Conservation (phyloP, 1,139 yeast genomes). For the Magnusiomyces starmeri region DNA sequence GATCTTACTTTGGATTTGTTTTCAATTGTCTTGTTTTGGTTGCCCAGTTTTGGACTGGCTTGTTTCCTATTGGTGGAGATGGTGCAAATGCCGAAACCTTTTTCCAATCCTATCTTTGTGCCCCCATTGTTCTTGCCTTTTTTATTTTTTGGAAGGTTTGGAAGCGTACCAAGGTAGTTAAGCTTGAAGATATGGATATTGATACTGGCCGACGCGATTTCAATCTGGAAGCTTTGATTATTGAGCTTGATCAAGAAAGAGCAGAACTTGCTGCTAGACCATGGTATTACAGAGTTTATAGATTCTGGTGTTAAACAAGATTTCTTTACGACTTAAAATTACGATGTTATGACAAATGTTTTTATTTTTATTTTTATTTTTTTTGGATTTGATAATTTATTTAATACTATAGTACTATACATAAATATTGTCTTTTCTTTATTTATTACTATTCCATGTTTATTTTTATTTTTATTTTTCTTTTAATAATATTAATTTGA, state of each 20-base stretch:
- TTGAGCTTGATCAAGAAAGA: slow-evolving; percentile 45
- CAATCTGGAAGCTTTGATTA: slow-evolving; percentile 46
- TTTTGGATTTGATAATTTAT: not conserved
- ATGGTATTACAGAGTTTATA: slow-evolving; percentile 36
- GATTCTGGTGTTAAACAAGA: slow-evolving; percentile 43
- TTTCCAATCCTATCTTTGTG: slow-evolving; percentile 50
- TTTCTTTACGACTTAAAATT: not conserved
- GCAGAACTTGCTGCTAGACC: slow-evolving; percentile 33
- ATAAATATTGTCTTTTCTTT: not conserved
- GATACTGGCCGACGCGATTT: slow-evolving; percentile 49
- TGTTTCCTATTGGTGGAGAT: slow-evolving; percentile 53
- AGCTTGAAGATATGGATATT: slow-evolving; percentile 48
- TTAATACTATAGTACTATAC: not conserved
- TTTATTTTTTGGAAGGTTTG: slow-evolving; percentile 47
- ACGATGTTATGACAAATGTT: not conserved
- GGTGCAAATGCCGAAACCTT: slow-evolving; percentile 41
- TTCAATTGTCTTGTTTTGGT: slow-evolving; percentile 58
- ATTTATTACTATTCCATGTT: not conserved
- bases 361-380: not conserved
- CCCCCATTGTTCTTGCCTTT: slow-evolving; percentile 44
- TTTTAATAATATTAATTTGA: not conserved
- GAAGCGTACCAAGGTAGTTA: slow-evolving; percentile 40
- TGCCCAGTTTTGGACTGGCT: slow-evolving; percentile 79
- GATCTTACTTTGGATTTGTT: slow-evolving; percentile 58
- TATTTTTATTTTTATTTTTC: not conserved